Base-by-base conservation (phyloP, 2,329 filamentous ascomycete species). In the Penicillium sp. region DNA sequence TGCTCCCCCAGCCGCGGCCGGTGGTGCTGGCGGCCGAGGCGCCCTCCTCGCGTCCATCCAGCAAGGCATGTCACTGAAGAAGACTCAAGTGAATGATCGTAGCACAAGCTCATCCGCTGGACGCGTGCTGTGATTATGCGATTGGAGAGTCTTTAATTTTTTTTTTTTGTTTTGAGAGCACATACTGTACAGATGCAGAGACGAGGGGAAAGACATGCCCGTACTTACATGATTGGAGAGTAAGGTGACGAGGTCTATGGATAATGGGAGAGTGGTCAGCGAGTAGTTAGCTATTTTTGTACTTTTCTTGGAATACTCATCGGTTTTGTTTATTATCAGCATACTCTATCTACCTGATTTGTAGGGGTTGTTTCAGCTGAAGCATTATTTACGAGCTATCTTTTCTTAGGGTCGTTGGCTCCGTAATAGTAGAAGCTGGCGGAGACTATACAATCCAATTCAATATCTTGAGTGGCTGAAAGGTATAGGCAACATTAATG, bases 51-150 rank as follows among this genome's bases (percentile, higher is more conserved):
- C 87, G 58, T 86, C 96, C 72, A 97, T 99, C 60, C 87, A 93
- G 70, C 78, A 85, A 60, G 93, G 94, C 43, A 92, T 76, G 75
- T 76, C 86, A 3, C 78, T 99, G 70, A 92, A 83, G 80, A 97
- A 97, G 82, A 91, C 92, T 25, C 80, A 88, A 72, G 97, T 94
- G 1, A 92, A 91, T 75, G 94, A 99, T 75, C 87, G 87, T 74
- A 97, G 92, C 75, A 76, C 67, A 47, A 83, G 90, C 50, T 74
- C 86, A 51, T 81, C 87, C 57, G 89, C 91, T 23, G 93, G 93
- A n/a, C 84, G 86, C 59, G 92, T 97, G 58, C 67, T 85, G 65
- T 72, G 67, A 62, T 71, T 58, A 58, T 15, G 33, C 50, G 13
- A 23, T 21, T 21, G 40, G 40, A 19, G 34, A n/a, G 16, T 19